Conservation (phyloP, 352 stramenopile species). For the Pythium rhizo-oryzae region DNA sequence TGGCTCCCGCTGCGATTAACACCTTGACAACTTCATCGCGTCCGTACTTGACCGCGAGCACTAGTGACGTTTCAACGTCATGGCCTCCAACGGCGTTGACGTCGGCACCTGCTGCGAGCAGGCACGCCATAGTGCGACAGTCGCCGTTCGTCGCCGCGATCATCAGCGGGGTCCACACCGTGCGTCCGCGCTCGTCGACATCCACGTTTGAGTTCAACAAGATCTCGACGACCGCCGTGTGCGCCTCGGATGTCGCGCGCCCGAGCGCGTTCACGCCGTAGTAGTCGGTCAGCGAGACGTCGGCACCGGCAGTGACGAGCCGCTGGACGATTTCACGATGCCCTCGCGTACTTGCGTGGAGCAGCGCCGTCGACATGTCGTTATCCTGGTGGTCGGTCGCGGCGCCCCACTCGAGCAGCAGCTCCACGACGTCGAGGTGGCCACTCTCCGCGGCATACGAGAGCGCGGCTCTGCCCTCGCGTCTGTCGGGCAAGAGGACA, state of each 20-base stretch:
- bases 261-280: background rate
- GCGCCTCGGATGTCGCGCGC: background rate
- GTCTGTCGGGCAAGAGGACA: no score
- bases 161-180: background rate
- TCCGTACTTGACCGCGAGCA: background rate
- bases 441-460: background rate
- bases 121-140: background rate
- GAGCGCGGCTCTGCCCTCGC: background rate
- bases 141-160: background rate
- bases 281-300: background rate
- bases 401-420: background rate
- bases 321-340: no score
- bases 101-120: conserved; percentile 4
- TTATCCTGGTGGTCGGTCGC: background rate
- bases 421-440: background rate
- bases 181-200: background rate
- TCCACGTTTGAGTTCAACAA: background rate
- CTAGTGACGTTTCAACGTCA: background rate
- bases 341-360: background rate
- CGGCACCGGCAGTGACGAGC: no score
- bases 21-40: background rate
- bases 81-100: background rate
- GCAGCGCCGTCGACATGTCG: background rate
- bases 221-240: background rate
- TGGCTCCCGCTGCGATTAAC: background rate